These are phyloP conservation scores for Gilbertella persicaria DNA, from an alignment of 371 early-diverging fungal species.

Conservation along the genomic window DNA sequence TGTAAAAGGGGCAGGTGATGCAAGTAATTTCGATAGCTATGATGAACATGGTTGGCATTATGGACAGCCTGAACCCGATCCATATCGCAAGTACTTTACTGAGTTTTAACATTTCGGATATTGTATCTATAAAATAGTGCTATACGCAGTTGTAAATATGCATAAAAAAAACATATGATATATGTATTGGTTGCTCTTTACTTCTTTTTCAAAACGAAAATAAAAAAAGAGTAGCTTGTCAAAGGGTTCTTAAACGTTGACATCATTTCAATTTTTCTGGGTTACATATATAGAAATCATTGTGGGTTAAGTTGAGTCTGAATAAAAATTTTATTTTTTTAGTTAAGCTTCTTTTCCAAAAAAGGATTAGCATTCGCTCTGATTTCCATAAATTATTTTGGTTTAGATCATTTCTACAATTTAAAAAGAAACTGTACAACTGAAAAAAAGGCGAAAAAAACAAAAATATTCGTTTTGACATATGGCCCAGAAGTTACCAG, in stretches of 20 bases:
- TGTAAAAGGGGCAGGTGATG: conserved; percentile 78
- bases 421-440: neutral
- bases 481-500: neutral
- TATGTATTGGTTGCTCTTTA: neutral
- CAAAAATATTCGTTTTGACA: too few relatives aligned
- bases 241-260: too few relatives aligned
- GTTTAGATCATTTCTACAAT: neutral
- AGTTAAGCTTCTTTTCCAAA: neutral
- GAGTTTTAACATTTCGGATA: conserved; percentile 17
- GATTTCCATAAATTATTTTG: neutral
- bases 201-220: neutral
- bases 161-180: neutral
- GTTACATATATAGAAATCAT: neutral
- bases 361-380: neutral
- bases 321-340: neutral
- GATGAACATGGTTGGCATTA: conserved; percentile 70
- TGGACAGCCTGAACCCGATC: conserved; percentile 34
- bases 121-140: neutral
- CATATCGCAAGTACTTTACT: conserved; percentile 30
- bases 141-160: too few relatives aligned
- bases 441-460: neutral
- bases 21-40: conserved; percentile 91
- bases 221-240: too few relatives aligned
- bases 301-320: neutral
- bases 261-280: neutral